Conservation (phyloP, 345 rosid species). For the Anacardium occidentale region DNA sequence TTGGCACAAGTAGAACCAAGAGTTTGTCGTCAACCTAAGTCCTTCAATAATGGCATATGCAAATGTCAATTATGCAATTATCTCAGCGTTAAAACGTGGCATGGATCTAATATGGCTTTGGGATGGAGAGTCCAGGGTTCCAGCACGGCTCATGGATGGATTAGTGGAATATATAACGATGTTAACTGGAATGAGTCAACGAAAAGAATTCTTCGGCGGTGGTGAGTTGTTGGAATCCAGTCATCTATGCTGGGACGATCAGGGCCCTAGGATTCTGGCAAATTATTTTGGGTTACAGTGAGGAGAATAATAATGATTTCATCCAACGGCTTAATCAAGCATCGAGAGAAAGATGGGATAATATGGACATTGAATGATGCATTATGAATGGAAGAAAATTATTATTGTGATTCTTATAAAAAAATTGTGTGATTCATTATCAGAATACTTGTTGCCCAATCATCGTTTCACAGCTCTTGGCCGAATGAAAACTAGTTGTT, state of each 20-base stretch:
- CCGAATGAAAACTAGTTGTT: too few relatives aligned
- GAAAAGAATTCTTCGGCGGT: background rate
- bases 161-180: slow-evolving; percentile 46
- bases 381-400: slow-evolving; percentile 12
- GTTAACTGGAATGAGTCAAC: slow-evolving; percentile 21
- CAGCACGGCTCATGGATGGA: slow-evolving; percentile 46
- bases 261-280: slow-evolving; percentile 30
- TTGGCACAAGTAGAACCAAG: slow-evolving; percentile 25
- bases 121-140: slow-evolving; percentile 40
- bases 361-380: slow-evolving; percentile 39
- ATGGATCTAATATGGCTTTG: slow-evolving; percentile 57
- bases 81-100: slow-evolving; percentile 35
- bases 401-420: slow-evolving; percentile 30
- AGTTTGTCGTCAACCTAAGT: slow-evolving; percentile 38
- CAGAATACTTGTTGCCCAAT: too few relatives aligned
- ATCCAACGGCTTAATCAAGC: slow-evolving; percentile 47
- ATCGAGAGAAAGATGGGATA: slow-evolving; percentile 36
- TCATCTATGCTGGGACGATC: slow-evolving; percentile 21
- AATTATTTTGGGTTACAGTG: slow-evolving; percentile 34
- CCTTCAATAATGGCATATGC: slow-evolving; percentile 27
- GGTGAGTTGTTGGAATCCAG: background rate
- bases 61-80: slow-evolving; percentile 21
- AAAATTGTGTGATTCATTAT: background rate
- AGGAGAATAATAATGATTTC: slow-evolving; percentile 40
- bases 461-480: too few relatives aligned